Conservation (phyloP, 1,284 basidiomycete species). For the Takashimella tepidaria region DNA sequence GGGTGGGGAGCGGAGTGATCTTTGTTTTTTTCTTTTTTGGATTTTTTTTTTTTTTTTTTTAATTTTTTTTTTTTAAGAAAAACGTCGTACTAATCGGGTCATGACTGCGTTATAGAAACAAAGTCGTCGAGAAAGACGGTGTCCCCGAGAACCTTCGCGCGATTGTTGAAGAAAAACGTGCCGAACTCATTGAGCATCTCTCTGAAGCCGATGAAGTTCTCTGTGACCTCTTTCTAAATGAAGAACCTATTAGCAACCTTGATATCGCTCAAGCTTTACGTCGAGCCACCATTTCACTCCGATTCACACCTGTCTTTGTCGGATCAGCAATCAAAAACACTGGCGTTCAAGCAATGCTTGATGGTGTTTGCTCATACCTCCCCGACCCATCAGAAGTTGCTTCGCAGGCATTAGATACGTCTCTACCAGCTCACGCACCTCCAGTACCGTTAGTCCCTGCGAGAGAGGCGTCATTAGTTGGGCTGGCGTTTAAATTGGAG, state of each 20-base stretch:
- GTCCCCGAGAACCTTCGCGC: conserved; percentile 73
- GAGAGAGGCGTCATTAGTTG: conserved; percentile 79
- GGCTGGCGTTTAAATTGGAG: conserved; percentile 97
- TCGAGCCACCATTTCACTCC: conserved; percentile 78
- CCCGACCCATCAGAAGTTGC: conserved; percentile 80
- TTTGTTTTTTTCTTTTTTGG: too few species aligned
- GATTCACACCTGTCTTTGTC: conserved; percentile 94
- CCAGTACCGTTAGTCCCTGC: conserved; percentile 73
- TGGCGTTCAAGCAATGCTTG: conserved; percentile 87
- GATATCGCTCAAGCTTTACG: conserved; percentile 84
- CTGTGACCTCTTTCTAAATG: conserved; percentile 85
- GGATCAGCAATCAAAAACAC: conserved; percentile 99
- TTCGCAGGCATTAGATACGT: conserved; percentile 77
- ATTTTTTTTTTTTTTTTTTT: too few species aligned
- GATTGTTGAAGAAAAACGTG: conserved; percentile 73
- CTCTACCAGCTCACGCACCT: conserved; percentile 61
- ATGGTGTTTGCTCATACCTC: conserved; percentile 93
- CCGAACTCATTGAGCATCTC: conserved; percentile 88
- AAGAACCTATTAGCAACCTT: conserved; percentile 64
- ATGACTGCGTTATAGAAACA: too few species aligned
- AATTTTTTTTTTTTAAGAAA: too few species aligned
- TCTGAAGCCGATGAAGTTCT: conserved; percentile 95
- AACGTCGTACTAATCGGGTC: conserved; percentile 10
- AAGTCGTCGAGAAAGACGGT: conserved; percentile 78
- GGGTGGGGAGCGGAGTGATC: too few species aligned